phyloP scores from a whole-genome alignment of 805 yeast genomes.

The Wickerhamiella siamensis region DNA sequence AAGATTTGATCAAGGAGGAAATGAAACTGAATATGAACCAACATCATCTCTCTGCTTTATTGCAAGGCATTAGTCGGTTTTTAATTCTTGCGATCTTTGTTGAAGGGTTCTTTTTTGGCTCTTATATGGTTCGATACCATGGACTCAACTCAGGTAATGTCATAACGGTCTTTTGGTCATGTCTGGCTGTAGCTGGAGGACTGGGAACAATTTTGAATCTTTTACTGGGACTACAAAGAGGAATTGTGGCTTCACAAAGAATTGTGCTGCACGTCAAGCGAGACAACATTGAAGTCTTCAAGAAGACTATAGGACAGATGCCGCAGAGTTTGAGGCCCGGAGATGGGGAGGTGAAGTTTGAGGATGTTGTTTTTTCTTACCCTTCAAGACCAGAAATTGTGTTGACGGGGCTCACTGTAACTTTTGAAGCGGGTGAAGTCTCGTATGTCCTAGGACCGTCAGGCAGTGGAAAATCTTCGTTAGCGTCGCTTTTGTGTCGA shows the following conservation, averaged over 20 bases:
- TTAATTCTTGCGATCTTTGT: constrained; percentile 64
- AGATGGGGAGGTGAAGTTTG: constrained; percentile 9
- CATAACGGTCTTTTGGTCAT: constrained; percentile 70
- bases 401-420: constrained; percentile 34
- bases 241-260: constrained; percentile 48
- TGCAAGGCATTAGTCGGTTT: constrained; percentile 41
- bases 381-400: constrained; percentile 40
- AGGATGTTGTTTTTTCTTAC: constrained; percentile 37
- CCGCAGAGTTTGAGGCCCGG: constrained; percentile 4
- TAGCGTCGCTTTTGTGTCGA: constrained; percentile 46
- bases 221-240: constrained; percentile 51
- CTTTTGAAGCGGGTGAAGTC: constrained; percentile 32
- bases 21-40: constrained; percentile 31
- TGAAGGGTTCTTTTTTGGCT: constrained; percentile 89
- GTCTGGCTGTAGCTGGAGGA: constrained; percentile 54
- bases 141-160: constrained; percentile 46
- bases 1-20: constrained; percentile 24
- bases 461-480: constrained; percentile 87
- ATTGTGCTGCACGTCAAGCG: constrained; percentile 30
- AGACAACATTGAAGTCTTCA: constrained; percentile 7
- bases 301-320: constrained; percentile 17
- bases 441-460: constrained; percentile 73
- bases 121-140: constrained; percentile 41
- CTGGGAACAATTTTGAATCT: constrained; percentile 43
- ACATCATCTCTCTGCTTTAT: constrained; percentile 35